Evolutionary conservation across 2,329 filamentous ascomycete species (phyloP).

Genomic region (Shiraia sp.): DNA sequence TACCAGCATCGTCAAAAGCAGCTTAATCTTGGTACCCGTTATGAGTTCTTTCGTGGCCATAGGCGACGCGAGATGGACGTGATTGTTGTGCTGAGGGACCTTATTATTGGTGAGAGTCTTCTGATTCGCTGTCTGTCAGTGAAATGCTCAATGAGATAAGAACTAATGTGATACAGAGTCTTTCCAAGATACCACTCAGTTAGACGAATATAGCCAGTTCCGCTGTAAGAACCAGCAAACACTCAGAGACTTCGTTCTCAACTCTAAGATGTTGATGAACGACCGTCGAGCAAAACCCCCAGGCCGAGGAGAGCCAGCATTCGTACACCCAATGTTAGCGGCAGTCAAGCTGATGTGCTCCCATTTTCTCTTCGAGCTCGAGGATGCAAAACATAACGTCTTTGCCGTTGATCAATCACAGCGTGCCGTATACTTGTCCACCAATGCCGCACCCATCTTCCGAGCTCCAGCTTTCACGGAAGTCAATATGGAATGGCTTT

Average conservation of each 20-base stretch:
- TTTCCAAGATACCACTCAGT: constrained; percentile 24
- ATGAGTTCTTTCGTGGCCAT: constrained; percentile 25
- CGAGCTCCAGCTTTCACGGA: constrained; percentile 38
- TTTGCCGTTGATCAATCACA: constrained; percentile 52
- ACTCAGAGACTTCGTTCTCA: constrained; percentile 36
- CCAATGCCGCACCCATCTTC: constrained; percentile 46
- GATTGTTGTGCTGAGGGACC: constrained; percentile 45
- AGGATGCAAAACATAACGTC: constrained; percentile 21
- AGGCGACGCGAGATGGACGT: constrained; percentile 35
- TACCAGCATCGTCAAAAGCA: constrained; percentile 40
- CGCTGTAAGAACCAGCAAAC: constrained; percentile 40
- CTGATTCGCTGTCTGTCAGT: not conserved
- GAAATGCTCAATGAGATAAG: not conserved
- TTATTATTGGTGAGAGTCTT: constrained; percentile 50
- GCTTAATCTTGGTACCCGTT: constrained; percentile 20
- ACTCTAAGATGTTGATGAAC: constrained; percentile 31
- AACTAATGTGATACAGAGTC: constrained; percentile 27
- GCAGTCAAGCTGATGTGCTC: constrained; percentile 40
- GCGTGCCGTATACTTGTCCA: constrained; percentile 47
- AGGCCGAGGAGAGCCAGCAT: constrained; percentile 3
- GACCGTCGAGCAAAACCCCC: constrained; percentile 23
- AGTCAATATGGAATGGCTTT: constrained; percentile 52
- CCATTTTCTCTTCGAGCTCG: constrained; percentile 33
- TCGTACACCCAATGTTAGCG: constrained; percentile 20
- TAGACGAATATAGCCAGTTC: constrained; percentile 24